Evolutionary conservation across 768 basidiomycete genomes (phyloP), one percentile per base, ranked within the genome.

Genomic region (Dendrothele bispora): DNA sequence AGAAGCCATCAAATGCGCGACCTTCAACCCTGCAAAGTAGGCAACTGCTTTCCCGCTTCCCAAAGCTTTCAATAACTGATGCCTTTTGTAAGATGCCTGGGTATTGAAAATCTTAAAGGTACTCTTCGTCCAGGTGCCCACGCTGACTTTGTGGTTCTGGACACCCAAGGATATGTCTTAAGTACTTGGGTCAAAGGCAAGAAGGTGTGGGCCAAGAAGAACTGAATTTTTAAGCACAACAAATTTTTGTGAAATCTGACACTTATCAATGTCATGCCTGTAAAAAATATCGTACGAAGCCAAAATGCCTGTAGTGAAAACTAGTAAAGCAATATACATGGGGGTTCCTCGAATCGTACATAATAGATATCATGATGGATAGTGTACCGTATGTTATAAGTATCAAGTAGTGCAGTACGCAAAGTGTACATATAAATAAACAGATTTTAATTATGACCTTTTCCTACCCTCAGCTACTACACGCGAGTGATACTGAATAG

Each of bases 1-100:
- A 21, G 80, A 92, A 64, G 88, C 92, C 20, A 85, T 95, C 66
- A 82, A 83, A 48, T 93, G 91, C 59, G 90, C 86, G 34, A 95
- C 92, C 2, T 82, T 77, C 58, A 90, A 91, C 57, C 90, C 92
- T 14, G 92, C 93, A 3, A 85, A 78, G 81, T 88, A 55, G 48
- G 80, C 46, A 30, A n/a, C 37, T 25, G 17, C 39, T 30, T 25
- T 27, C 14, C 46, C 27, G 17, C 21, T 52, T n/a, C 25, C 34
- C 46, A 34, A 21, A 8, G 8, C 24, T 6, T 10, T 36, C 25
- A 50, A 39, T 38, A 37, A 44, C 28, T 50, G 27, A 18, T 37
- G n/a, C 6, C 32, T n/a, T 32, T 26, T 27, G 38, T 30, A 32
- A 88, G 86, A 54, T 86, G 88, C 61, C 77, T 95, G 17, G 83